Conservation (phyloP, 768 basidiomycete genomes). For the Cystobasidium tubakii region DNA sequence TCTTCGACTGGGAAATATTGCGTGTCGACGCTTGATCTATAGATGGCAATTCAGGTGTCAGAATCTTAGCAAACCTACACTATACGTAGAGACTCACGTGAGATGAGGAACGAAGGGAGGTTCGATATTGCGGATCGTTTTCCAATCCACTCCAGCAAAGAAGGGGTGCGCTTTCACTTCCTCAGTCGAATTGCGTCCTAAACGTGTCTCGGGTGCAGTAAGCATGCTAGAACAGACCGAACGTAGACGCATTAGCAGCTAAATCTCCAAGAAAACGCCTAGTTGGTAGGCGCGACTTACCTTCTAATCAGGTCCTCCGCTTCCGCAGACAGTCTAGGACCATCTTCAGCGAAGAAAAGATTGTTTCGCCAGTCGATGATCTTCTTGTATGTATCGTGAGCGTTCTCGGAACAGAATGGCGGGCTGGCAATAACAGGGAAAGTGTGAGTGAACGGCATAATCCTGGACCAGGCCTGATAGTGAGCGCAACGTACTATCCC, state of each 20-base stretch:
- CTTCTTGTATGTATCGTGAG: constrained; percentile 96
- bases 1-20: constrained; percentile 48
- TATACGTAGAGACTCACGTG: no score
- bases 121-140: constrained; percentile 75
- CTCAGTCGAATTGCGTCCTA: constrained; percentile 58
- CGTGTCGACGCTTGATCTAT: constrained; percentile 29
- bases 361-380: constrained; percentile 89
- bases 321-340: constrained; percentile 74
- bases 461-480: no score
- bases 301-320: constrained; percentile 80
- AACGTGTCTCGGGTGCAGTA: constrained; percentile 70
- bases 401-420: constrained; percentile 78
- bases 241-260: no score
- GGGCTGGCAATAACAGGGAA: constrained; percentile 16
- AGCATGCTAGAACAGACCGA: constrained; percentile 56
- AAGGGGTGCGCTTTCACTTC: constrained; percentile 88
- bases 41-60: no score
- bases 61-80: no score
- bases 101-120: constrained; percentile 94
- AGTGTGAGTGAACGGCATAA: no score
- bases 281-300: constrained; percentile 56
- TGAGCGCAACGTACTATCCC: constrained; percentile 74
- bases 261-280: no score
- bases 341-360: constrained; percentile 85
- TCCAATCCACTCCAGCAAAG: constrained; percentile 93